Evolutionary conservation across 179 eudicot species (phyloP).

Genomic region (Spergularia azorica): DNA sequence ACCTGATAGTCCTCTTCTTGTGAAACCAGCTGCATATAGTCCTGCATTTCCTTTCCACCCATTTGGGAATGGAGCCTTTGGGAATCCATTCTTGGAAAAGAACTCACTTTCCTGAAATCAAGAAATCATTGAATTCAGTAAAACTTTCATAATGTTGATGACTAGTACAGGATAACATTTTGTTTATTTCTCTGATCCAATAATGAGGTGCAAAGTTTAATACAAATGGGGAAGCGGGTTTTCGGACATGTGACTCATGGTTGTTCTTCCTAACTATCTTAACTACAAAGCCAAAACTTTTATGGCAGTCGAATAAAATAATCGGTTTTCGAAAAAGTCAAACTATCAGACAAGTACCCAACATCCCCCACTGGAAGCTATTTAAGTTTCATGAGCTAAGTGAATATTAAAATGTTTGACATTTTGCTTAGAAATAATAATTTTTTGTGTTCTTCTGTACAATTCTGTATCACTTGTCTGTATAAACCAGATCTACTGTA

Average conservation of each 20-base stretch:
- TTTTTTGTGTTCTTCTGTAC: constrained; percentile 5
- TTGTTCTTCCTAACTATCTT: no score
- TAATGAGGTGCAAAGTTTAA: no score
- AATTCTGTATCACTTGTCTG: not conserved
- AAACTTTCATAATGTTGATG: not conserved
- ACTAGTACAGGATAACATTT: no score
- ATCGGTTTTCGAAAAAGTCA: constrained; percentile 33
- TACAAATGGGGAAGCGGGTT: no score
- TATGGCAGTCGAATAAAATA: not conserved
- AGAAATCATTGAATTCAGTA: constrained; percentile 14
- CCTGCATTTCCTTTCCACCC: constrained; percentile 97
- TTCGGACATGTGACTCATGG: no score
- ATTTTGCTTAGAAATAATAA: not conserved
- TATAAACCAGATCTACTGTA: constrained; percentile 28
- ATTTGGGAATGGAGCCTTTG: constrained; percentile 83
- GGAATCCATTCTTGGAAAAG: constrained; percentile 73
- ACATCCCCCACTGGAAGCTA: constrained; percentile 35
- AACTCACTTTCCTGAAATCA: constrained; percentile 72
- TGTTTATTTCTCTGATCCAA: no score
- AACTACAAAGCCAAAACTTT: no score
- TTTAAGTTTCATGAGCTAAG: constrained; percentile 21
- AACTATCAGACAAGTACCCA: constrained; percentile 38
- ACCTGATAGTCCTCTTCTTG: constrained; percentile 84
- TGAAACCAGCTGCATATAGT: constrained; percentile 93
- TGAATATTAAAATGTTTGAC: constrained; percentile 27